A percentile compares a stretch with the other conserved stretches of the same genome.
These are phyloP conservation scores for Lodderomyces orthopsilosis DNA, from an alignment of 1,139 yeast species.

Conservation along the genomic window DNA sequence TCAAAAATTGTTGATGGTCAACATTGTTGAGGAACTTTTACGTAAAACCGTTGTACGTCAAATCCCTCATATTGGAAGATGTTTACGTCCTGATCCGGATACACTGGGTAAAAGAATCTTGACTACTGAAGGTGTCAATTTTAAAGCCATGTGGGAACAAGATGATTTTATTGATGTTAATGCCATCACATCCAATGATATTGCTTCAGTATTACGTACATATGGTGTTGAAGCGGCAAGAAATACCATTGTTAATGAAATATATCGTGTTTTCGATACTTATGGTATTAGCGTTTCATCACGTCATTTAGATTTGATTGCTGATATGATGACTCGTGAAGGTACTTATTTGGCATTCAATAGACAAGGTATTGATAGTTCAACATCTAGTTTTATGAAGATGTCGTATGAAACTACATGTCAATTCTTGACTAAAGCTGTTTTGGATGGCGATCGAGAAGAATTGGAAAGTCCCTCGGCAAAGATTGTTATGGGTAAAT, in stretches of 20 bases:
- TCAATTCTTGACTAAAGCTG: constrained; percentile 95
- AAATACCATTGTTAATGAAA: constrained; percentile 94
- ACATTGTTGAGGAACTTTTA: constrained; percentile 90
- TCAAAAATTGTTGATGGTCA: constrained; percentile 95
- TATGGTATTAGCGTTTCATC: constrained; percentile 92
- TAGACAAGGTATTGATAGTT: constrained; percentile 96
- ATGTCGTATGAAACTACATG: constrained; percentile 99
- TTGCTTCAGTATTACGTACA: constrained; percentile 82
- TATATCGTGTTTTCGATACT: constrained; percentile 92
- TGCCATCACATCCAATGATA: constrained; percentile 86
- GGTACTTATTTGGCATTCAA: constrained; percentile 96
- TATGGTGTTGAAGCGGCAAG: constrained; percentile 99
- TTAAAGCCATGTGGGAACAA: constrained; percentile 97
- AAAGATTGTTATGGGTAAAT: constrained; percentile 89
- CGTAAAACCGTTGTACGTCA: constrained; percentile 90
- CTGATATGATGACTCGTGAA: constrained; percentile 99
- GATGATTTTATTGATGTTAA: constrained; percentile 88
- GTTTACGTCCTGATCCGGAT: constrained; percentile 78
- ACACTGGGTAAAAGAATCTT: constrained; percentile 56
- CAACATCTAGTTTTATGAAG: constrained; percentile 95
- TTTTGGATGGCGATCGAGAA: constrained; percentile 87
- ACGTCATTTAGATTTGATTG: constrained; percentile 94
- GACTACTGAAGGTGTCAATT: constrained; percentile 97
- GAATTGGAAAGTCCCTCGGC: constrained; percentile 91
- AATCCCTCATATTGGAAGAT: constrained; percentile 86